Conservation (phyloP, 192 early-diverging fungal species). For the Coemansia sp. region DNA sequence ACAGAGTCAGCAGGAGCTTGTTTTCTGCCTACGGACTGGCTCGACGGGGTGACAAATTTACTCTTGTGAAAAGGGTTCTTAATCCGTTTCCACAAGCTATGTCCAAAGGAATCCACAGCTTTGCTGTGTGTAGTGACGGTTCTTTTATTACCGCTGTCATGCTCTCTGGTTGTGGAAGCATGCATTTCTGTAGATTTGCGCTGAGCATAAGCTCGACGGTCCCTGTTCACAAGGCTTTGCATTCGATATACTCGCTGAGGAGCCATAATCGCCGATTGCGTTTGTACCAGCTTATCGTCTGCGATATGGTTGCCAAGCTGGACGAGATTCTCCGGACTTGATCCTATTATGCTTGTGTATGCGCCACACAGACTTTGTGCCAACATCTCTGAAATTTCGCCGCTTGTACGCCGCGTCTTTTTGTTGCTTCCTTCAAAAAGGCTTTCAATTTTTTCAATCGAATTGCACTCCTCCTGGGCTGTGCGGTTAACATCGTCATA, state of each 20-base stretch:
- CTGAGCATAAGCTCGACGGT: not conserved
- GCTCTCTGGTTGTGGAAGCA: too few species aligned
- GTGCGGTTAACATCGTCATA: slow-evolving; percentile 6
- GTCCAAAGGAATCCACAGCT: not conserved
- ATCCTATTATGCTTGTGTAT: not conserved
- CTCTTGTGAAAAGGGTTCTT: slow-evolving; percentile 1
- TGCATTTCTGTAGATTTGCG: too few species aligned
- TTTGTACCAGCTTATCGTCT: not conserved
- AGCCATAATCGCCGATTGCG: not conserved
- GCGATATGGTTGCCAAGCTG: not conserved
- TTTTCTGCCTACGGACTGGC: not conserved
- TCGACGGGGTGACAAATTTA: not conserved
- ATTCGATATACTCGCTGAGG: slow-evolving; percentile 3
- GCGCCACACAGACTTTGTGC: not conserved
- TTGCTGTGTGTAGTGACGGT: not conserved
- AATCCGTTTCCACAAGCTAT: not conserved
- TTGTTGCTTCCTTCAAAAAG: not conserved
- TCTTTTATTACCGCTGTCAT: not conserved
- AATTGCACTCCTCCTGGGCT: slow-evolving; percentile 4
- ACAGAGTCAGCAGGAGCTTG: not conserved
- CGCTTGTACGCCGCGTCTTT: not conserved
- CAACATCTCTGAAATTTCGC: not conserved
- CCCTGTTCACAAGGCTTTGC: not conserved
- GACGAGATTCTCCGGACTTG: not conserved
- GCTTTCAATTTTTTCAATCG: not conserved